phyloP scores from a whole-genome alignment of 148 eudicot genomes.

The Vaccinium corymbosum region DNA sequence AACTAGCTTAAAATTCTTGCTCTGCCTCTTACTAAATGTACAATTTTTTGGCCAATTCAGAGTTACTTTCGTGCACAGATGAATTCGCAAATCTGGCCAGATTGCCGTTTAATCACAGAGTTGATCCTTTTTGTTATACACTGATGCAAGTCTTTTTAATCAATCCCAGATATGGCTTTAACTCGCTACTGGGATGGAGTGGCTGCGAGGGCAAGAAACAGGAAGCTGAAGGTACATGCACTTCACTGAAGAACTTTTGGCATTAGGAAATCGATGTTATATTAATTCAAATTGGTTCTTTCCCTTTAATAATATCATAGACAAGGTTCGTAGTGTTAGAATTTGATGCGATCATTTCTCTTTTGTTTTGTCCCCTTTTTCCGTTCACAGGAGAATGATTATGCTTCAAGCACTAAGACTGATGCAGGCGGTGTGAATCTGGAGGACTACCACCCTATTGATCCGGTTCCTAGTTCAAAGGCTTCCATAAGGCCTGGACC shows the following conservation, averaged over 20 bases:
- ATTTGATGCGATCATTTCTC: neutral
- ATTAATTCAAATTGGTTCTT: neutral
- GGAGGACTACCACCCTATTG: conserved; percentile 22
- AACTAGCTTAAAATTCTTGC: too few species aligned
- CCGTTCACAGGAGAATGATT: conserved; percentile 4
- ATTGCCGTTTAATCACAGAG: neutral
- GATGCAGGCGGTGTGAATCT: conserved; percentile 8
- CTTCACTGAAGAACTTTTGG: conserved; percentile 5
- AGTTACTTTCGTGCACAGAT: neutral
- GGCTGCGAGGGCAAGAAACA: conserved; percentile 14
- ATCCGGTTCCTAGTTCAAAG: conserved; percentile 51
- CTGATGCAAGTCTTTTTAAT: neutral
- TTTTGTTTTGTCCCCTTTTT: neutral
- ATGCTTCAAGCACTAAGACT: conserved; percentile 10
- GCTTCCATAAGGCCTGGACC: conserved; percentile 43
- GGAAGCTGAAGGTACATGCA: conserved; percentile 25
- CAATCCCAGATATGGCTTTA: conserved; percentile 13
- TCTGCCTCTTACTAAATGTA: neutral
- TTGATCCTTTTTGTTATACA: neutral
- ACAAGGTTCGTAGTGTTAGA: neutral
- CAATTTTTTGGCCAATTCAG: neutral
- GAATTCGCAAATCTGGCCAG: neutral
- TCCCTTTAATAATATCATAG: neutral
- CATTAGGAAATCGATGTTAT: neutral
- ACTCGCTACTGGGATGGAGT: neutral